phyloP scores from a whole-genome alignment of 2,329 filamentous ascomycete genomes.

The Xylariales sp. region DNA sequence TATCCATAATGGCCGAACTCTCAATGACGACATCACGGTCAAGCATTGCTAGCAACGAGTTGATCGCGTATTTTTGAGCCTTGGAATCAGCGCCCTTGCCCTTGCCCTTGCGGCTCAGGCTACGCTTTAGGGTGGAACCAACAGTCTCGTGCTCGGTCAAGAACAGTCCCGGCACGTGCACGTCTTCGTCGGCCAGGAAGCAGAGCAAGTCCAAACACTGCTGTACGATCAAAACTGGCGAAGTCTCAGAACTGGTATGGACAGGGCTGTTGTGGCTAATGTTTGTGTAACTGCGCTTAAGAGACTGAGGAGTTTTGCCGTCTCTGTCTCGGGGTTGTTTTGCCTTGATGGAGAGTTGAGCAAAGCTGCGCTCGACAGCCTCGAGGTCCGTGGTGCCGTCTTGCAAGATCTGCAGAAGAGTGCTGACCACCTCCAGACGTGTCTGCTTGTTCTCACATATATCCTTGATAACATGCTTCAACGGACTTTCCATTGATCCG shows the following conservation, averaged over 20 bases:
- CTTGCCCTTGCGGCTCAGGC: conserved; percentile 79
- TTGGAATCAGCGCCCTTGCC: conserved; percentile 80
- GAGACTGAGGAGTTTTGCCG: conserved; percentile 72
- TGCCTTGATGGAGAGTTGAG: conserved; percentile 85
- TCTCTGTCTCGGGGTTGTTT: conserved; percentile 68
- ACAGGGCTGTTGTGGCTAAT: conserved; percentile 37
- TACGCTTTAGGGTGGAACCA: conserved; percentile 70
- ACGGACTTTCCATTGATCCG: conserved; percentile 74
- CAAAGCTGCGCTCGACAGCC: conserved; percentile 92
- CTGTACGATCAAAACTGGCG: conserved; percentile 90
- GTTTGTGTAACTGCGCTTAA: conserved; percentile 71
- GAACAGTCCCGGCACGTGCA: conserved; percentile 87
- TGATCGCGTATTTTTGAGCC: conserved; percentile 84
- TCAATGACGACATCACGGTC: conserved; percentile 96
- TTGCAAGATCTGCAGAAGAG: conserved; percentile 87
- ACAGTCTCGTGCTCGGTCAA: conserved; percentile 85
- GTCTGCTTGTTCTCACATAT: conserved; percentile 97
- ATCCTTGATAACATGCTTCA: conserved; percentile 85
- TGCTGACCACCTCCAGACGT: conserved; percentile 87
- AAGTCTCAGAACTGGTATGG: conserved; percentile 76
- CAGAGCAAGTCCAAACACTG: conserved; percentile 86
- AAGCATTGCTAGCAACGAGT: conserved; percentile 80
- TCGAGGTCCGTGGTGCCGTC: conserved; percentile 91
- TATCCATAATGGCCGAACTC: conserved; percentile 94
- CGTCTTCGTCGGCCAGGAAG: conserved; percentile 78